phyloP scores from a whole-genome alignment of 2,329 filamentous ascomycete genomes.

The Colletotrichum sp. region DNA sequence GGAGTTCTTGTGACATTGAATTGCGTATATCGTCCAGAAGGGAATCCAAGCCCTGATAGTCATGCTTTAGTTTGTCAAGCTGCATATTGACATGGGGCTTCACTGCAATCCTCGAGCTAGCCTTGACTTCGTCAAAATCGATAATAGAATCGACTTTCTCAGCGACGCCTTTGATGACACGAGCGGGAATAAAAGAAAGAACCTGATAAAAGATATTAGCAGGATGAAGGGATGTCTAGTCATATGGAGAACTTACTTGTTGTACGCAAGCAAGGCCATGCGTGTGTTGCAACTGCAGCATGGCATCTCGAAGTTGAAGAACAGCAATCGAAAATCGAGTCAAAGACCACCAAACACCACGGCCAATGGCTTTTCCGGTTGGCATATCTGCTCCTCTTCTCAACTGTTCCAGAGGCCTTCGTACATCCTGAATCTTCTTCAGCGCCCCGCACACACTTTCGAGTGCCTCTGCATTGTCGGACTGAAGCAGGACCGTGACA shows the following conservation, averaged over 20 bases:
- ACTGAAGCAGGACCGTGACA: constrained; percentile 68
- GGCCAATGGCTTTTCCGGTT: constrained; percentile 59
- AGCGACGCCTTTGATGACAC: constrained; percentile 68
- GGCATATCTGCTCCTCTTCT: constrained; percentile 75
- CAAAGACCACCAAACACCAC: constrained; percentile 76
- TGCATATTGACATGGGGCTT: constrained; percentile 72
- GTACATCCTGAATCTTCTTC: constrained; percentile 78
- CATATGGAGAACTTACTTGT: constrained; percentile 47
- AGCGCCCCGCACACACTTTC: constrained; percentile 65
- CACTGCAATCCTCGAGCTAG: constrained; percentile 75
- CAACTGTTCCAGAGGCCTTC: constrained; percentile 70
- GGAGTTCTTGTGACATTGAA: constrained; percentile 67
- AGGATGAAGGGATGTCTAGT: background rate
- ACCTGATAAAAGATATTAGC: constrained; percentile 45
- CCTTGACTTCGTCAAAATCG: constrained; percentile 79
- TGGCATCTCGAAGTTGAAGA: constrained; percentile 70
- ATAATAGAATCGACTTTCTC: constrained; percentile 75
- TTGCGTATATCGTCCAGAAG: constrained; percentile 73
- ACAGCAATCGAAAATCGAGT: constrained; percentile 71
- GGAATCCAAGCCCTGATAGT: constrained; percentile 77
- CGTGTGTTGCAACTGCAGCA: constrained; percentile 62
- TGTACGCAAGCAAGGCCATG: constrained; percentile 55
- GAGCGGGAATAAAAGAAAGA: constrained; percentile 62
- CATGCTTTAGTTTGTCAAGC: constrained; percentile 79
- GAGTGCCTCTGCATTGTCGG: constrained; percentile 67